phyloP scores from a whole-genome alignment of 495 filamentous ascomycete species.

The Annulohypoxylon stygium region DNA sequence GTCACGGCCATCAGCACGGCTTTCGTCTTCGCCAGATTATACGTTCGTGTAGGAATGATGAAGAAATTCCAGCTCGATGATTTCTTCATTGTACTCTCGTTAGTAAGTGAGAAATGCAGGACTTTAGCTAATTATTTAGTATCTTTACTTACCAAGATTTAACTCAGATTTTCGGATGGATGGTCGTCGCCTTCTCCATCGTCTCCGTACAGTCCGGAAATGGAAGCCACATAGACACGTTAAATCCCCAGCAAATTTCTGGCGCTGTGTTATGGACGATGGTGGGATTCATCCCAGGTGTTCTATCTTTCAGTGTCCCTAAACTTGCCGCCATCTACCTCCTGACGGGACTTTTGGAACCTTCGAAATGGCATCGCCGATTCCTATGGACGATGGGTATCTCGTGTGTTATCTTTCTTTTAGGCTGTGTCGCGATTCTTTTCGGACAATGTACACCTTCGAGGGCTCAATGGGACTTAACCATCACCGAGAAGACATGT shows the following conservation, averaged over 20 bases:
- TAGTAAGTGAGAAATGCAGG: conserved; percentile 23
- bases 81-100: conserved; percentile 36
- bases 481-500: conserved; percentile 50
- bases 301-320: conserved; percentile 58
- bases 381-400: conserved; percentile 54
- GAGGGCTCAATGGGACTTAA: conserved; percentile 57
- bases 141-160: neutral
- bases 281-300: conserved; percentile 54
- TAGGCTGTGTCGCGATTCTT: conserved; percentile 53
- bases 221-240: conserved; percentile 45
- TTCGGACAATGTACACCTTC: conserved; percentile 60
- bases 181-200: conserved; percentile 29
- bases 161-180: conserved; percentile 28
- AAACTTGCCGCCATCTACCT: conserved; percentile 62
- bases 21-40: conserved; percentile 50
- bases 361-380: conserved; percentile 44
- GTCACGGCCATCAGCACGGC: conserved; percentile 39
- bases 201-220: conserved; percentile 27
- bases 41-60: conserved; percentile 33
- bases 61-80: conserved; percentile 47
- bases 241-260: conserved; percentile 45
- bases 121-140: neutral
- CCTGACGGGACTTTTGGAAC: conserved; percentile 56
- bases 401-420: conserved; percentile 49
- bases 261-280: conserved; percentile 54